Base-by-base conservation (phyloP, 2,329 filamentous ascomycete species). In the Claviceps fusiformis region DNA sequence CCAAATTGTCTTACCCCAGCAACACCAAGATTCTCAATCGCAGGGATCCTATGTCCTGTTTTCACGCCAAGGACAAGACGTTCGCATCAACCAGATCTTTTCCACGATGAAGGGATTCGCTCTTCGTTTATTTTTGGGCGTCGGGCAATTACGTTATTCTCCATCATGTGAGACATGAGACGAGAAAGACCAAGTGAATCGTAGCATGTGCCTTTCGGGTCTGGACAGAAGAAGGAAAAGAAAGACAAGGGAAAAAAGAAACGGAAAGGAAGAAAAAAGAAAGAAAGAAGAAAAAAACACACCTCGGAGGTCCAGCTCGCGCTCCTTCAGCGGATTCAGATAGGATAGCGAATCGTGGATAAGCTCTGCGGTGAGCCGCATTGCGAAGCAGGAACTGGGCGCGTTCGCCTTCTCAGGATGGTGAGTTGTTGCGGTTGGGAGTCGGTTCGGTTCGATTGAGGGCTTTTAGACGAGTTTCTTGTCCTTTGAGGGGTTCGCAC, bases 241-340 rank as follows among this genome's bases (percentile, higher is more conserved):
- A 19, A 19, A 19, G 19, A 19, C 19, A 1, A 19, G 19, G 19
- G 19, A 19, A 19, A 10, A 6, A 37, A 37, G 9, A 3, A 37
- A 13, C 1, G 2, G 1, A 37, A 37, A 37, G 5, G 3, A 87
- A 60, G 82, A n/a, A 50, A 41, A 17, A 66, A 74, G 10, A 37
- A 37, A 33, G 31, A 17, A 41, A 17, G 17, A 41, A 41, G 17
- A 41, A 41, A 41, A 17, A 46, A 74, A 80, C 90, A 83, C 87
- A 97, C 93, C 93, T 95, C 93, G 85, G 67, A 98, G 89, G 79
- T 97, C 91, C 71, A 98, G 83, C 82, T 98, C 93, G 73, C 93
- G 89, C 81, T 98, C 93, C 76, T 93, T 95, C 72, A 98, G 82
- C 70, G 92, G 91, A 75, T 97, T 98, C 74, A 97, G 87, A 80